phyloP scores from a whole-genome alignment of 108 stramenopile species.

The Fragilaria crotonensis region DNA sequence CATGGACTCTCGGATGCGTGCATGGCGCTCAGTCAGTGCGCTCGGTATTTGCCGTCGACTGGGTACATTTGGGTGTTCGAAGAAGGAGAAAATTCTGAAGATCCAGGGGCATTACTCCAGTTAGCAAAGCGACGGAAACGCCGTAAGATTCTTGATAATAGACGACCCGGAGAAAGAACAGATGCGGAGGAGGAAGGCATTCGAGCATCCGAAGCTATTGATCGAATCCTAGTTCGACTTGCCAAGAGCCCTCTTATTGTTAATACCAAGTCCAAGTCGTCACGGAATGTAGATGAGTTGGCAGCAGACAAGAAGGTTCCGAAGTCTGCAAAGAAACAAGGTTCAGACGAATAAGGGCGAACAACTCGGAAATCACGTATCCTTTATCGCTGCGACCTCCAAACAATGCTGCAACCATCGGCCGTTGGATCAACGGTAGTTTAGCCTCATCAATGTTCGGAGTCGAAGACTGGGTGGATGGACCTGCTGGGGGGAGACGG shows the following conservation, averaged over 20 bases:
- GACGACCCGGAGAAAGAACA: conserved; percentile 64
- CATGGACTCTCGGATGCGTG: conserved; percentile 61
- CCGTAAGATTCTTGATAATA: conserved; percentile 61
- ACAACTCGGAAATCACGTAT: too few relatives aligned
- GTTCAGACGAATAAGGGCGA: too few relatives aligned
- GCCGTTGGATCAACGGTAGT: too few relatives aligned
- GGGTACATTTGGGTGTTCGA: conserved; percentile 80
- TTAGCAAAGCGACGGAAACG: conserved; percentile 50
- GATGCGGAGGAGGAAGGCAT: conserved; percentile 83
- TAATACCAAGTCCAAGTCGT: neutral
- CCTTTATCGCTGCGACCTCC: too few relatives aligned
- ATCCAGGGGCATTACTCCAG: conserved; percentile 41
- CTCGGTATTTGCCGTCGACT: conserved; percentile 63
- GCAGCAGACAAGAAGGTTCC: too few relatives aligned
- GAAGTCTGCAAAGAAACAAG: too few relatives aligned
- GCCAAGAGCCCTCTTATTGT: conserved; percentile 43
- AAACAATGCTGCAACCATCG: too few relatives aligned
- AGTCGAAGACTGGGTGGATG: too few relatives aligned
- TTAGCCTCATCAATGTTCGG: too few relatives aligned
- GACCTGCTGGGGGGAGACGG: too few relatives aligned
- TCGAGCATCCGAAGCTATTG: conserved; percentile 71
- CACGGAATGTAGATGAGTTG: too few relatives aligned
- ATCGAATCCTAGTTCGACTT: conserved; percentile 70
- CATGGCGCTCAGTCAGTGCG: conserved; percentile 61
- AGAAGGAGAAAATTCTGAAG: conserved; percentile 29